Evolutionary conservation across 2,329 filamentous ascomycete genomes (phyloP), one percentile per base, ranked within the genome.

Genomic region (Neopestalotiopsis sp.): DNA sequence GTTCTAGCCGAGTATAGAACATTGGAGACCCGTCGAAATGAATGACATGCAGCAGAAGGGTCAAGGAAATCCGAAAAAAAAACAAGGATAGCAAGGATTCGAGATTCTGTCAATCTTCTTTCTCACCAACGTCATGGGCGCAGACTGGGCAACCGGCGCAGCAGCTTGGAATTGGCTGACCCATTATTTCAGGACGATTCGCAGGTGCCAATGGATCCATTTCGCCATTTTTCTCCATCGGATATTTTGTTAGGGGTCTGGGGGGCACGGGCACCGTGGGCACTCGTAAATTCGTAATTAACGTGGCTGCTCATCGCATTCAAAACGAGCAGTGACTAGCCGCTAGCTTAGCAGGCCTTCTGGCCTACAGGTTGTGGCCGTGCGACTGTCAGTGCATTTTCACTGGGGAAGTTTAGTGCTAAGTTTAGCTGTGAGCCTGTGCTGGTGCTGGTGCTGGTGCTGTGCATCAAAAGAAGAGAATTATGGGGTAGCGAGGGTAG

Each of bases 281-380:
- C 34, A 38, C 34, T 38, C 34, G 34, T 38, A 38, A 38, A 52
- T 20, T 52, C 45, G 45, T 52, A 52, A 52, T 52, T 52, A 52
- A 52, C n/a, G 45, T 52, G 45, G 45, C 45, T 52, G 45, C 45
- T 52, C 45, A 52, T 52, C 45, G 45, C 45, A 52, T 52, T 52
- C 45, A 52, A 52, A 52, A 20, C 24, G 24, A 28, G 24, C 24
- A 28, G 24, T 28, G 24, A 28, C 17, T n/a, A 24, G 17, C 20
- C 45, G 45, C 45, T 52, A 52, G 45, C 45, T 20, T 52, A 52
- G n/a, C 45, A 52, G 24, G 42, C 42, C 42, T 13, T 13, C 13
- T n/a, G n/a, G 45, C 45, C 45, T 52, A 52, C 17, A 52, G n/a
- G 17, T 28, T 52, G 45, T 52, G 45, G 45, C n/a, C 45, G 45